These are phyloP conservation scores for Pseudomonodictys pantanalensis DNA, from an alignment of 495 filamentous ascomycete species.

Conservation along the genomic window DNA sequence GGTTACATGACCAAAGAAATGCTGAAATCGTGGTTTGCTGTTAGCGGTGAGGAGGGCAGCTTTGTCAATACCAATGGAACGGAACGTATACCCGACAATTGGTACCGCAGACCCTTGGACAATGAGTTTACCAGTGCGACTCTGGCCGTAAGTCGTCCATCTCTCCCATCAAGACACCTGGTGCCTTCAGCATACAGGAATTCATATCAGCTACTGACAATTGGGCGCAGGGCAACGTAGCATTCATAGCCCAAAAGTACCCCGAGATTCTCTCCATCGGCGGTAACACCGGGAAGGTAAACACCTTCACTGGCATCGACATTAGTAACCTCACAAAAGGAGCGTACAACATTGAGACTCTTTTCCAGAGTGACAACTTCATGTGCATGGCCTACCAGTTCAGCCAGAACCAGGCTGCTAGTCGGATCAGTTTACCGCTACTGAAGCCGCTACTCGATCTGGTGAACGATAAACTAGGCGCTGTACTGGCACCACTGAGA, in stretches of 20 bases:
- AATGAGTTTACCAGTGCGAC: slow-evolving; percentile 3
- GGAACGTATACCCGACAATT: slow-evolving; percentile 54
- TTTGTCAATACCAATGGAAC: slow-evolving; percentile 28
- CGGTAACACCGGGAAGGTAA: slow-evolving; percentile 55
- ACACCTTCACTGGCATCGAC: slow-evolving; percentile 57
- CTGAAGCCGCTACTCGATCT: neutral
- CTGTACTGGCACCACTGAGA: neutral
- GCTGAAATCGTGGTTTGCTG: slow-evolving; percentile 8
- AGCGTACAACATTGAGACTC: slow-evolving; percentile 33
- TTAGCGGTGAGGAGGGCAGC: neutral
- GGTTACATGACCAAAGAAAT: slow-evolving; percentile 22
- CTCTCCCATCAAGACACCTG: neutral
- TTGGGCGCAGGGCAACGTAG: slow-evolving; percentile 39
- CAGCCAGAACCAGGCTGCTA: neutral
- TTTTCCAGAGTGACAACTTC: slow-evolving; percentile 29
- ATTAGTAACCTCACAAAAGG: slow-evolving; percentile 50
- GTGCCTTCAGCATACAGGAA: too few species aligned
- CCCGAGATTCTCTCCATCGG: slow-evolving; percentile 47
- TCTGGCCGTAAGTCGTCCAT: slow-evolving; percentile 5
- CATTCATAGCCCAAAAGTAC: slow-evolving; percentile 28
- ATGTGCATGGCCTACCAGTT: slow-evolving; percentile 35
- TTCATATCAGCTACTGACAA: too few species aligned
- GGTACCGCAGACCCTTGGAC: slow-evolving; percentile 49
- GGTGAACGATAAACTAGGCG: neutral
- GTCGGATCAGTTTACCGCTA: neutral